Evolutionary conservation across 176 grass and related monocot genomes (phyloP).

Genomic region (Thalia dealbata): DNA sequence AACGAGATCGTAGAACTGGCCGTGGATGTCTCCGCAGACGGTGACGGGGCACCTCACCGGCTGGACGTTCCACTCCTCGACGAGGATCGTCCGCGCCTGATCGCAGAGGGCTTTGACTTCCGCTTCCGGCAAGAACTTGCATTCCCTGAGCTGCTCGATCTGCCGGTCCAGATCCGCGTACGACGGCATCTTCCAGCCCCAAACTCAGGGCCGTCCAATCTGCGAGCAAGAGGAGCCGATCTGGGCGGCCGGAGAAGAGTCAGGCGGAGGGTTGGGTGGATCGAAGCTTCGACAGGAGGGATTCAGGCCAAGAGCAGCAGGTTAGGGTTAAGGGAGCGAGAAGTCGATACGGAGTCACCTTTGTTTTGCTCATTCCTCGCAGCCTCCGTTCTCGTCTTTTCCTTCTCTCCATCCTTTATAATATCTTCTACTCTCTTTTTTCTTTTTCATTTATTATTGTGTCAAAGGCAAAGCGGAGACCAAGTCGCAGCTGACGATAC

Average conservation of each 20-base stretch:
- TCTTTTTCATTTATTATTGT: too few relatives aligned
- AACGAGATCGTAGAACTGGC: slow-evolving; percentile 97
- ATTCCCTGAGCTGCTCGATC: slow-evolving; percentile 90
- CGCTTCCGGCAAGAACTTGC: slow-evolving; percentile 58
- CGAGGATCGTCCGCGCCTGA: slow-evolving; percentile 85
- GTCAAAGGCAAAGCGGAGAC: too few relatives aligned
- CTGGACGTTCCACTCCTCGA: slow-evolving; percentile 99
- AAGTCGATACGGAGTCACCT: too few relatives aligned
- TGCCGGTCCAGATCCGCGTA: slow-evolving; percentile 96
- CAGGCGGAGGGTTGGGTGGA: neutral
- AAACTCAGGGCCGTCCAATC: neutral
- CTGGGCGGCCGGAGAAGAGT: neutral
- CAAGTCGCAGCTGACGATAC: too few relatives aligned
- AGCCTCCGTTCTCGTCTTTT: neutral
- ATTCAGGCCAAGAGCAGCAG: neutral
- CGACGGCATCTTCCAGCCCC: slow-evolving; percentile 48
- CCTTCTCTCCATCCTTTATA: neutral
- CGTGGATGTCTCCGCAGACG: slow-evolving; percentile 95
- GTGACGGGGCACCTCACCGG: slow-evolving; percentile 92
- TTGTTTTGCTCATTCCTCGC: neutral
- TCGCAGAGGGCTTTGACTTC: slow-evolving; percentile 90
- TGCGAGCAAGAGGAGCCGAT: neutral
- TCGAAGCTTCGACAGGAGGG: neutral
- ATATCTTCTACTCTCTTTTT: neutral
- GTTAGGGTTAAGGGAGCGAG: neutral